A percentile compares a stretch with the other conserved stretches of the same genome.
Conservation (phyloP, 1,139 yeast genomes). For the Sugiyamaella neomexicana region DNA sequence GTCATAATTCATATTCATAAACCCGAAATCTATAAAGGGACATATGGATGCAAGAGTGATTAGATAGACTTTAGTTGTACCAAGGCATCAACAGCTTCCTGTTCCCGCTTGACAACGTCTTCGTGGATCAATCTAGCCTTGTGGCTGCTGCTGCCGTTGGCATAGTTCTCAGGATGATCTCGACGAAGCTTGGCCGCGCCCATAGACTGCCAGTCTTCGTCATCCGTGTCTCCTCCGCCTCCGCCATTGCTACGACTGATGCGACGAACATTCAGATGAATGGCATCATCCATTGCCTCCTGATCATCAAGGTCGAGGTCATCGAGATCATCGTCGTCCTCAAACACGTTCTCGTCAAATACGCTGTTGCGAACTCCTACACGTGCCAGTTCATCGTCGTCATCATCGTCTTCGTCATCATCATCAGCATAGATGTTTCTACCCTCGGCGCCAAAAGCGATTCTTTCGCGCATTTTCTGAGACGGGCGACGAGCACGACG, state of each 20-base stretch:
- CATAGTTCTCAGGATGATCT: not conserved
- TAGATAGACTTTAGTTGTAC: slow-evolving; percentile 38
- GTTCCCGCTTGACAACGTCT: slow-evolving; percentile 33
- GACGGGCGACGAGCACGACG: slow-evolving; percentile 19
- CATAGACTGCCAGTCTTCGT: slow-evolving; percentile 91
- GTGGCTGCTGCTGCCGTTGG: not conserved
- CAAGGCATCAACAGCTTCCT: slow-evolving; percentile 43
- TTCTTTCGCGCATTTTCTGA: slow-evolving; percentile 18
- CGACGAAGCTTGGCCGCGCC: slow-evolving; percentile 60
- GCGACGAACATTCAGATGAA: slow-evolving; percentile 16
- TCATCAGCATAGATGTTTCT: slow-evolving; percentile 25
- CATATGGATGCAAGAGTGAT: not conserved
- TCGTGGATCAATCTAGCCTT: slow-evolving; percentile 7
- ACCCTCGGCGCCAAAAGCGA: slow-evolving; percentile 17
- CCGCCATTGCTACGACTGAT: slow-evolving; percentile 15
- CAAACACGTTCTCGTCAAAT: slow-evolving; percentile 32
- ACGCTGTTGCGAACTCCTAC: slow-evolving; percentile 14
- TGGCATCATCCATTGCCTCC: slow-evolving; percentile 20
- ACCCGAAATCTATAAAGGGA: slow-evolving; percentile 2
- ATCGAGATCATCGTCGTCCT: slow-evolving; percentile 37
- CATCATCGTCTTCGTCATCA: slow-evolving; percentile 29
- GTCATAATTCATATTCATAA: slow-evolving; percentile 12
- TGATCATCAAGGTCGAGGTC: slow-evolving; percentile 15
- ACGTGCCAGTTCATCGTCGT: slow-evolving; percentile 20
- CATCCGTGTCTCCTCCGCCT: slow-evolving; percentile 63